Base-by-base conservation (phyloP, 2,329 filamentous ascomycete genomes). In the Talaromyces sp. region DNA sequence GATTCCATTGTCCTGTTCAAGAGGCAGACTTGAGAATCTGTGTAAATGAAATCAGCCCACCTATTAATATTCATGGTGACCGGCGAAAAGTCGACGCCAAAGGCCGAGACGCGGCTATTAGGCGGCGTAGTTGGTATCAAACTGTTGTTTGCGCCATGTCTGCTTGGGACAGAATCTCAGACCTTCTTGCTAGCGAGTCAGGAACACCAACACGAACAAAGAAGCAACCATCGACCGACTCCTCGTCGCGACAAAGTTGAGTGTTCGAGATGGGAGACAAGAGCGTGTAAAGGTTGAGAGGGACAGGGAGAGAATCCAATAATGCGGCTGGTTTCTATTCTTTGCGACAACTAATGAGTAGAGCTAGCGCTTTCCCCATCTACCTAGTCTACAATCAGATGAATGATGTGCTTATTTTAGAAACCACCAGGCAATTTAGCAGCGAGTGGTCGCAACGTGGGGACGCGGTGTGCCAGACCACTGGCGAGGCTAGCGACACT, bases 61-160 rank as follows among this genome's bases (percentile, higher is more conserved):
- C 72, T 76, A 72, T 76, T 76, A 72, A 76, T 76, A 72, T 65
- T 73, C 59, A 61, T 61, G 23, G 55, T 61, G 59, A 44, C 23
- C 21, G 25, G 52, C 58, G 69, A 66, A 68, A n/a, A 64, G 66
- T 68, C 63, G 64, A 65, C 72, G 66, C 71, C 64, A 69, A 70
- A 35, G 44, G 31, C 58, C 42, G 64, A 64, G 64, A 64, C 65
- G 69, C 65, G 66, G 63, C 60, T 62, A 65, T 66, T 67, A 57
- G 37, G 37, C 54, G 69, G 69, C 74, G 75, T 75, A 67, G 60
- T 65, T 65, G 56, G 31, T 61, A 61, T 50, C 37, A 42, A 52
- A 39, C 16, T 42, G 18, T 64, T 61, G 66, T 63, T 63, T 63
- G 65, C 65, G 66, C 66, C 58, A 63, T 62, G 65, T 63, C 63